Percentiles rank a stretch among this genome's conserved stretches.
phyloP scores from a whole-genome alignment of 1,139 yeast genomes.

The Kurtzmaniella quercitrusa region DNA sequence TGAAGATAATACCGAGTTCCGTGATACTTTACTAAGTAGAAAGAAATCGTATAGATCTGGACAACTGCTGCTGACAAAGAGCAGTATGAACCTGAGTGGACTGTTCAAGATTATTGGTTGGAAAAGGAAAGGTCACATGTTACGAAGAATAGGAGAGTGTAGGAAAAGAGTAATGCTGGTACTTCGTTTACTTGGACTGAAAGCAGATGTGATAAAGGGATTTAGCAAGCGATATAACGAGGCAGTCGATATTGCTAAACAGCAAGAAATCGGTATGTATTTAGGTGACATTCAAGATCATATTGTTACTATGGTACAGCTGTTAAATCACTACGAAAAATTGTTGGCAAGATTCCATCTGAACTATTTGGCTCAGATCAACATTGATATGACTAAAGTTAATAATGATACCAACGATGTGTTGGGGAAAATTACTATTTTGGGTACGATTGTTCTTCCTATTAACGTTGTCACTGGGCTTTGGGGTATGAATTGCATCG shows the following conservation, averaged over 20 bases:
- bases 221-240: conserved; percentile 79
- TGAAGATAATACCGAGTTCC: conserved; percentile 16
- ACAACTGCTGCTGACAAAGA: conserved; percentile 8
- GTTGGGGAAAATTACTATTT: conserved; percentile 83
- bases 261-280: conserved; percentile 69
- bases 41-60: not conserved
- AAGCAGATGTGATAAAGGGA: conserved; percentile 95
- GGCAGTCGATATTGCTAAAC: conserved; percentile 40
- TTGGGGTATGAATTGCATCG: conserved; percentile 98
- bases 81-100: conserved; percentile 6
- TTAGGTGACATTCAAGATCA: conserved; percentile 93
- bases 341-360: conserved; percentile 89
- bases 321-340: conserved; percentile 90
- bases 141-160: conserved; percentile 90
- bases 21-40: not conserved
- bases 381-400: conserved; percentile 96
- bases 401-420: conserved; percentile 97
- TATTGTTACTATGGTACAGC: conserved; percentile 92
- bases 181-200: conserved; percentile 76
- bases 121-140: conserved; percentile 92
- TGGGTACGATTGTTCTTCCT: conserved; percentile 94
- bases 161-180: conserved; percentile 92
- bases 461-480: conserved; percentile 92
- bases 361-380: conserved; percentile 91
- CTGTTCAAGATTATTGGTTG: conserved; percentile 61